Base-by-base conservation (phyloP, 225 moss, liverwort and hornwort species). In the Bryum argenteum region DNA sequence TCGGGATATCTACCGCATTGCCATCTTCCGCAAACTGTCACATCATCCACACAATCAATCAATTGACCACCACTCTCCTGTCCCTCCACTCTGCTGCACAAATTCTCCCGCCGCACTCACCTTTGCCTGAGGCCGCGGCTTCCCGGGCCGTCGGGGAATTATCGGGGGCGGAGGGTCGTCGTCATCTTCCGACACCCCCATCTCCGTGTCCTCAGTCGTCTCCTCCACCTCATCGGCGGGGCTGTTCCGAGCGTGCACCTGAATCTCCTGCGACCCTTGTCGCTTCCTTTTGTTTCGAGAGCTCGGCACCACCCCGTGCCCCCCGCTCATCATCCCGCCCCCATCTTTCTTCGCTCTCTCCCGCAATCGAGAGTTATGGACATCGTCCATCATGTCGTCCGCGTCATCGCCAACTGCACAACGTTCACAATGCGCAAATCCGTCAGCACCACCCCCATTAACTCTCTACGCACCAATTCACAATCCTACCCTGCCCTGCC, bases 111-210 rank as follows among this genome's bases (percentile, higher is more conserved):
- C 16, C 48, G 4, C 48, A 24, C 92, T 87, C 47, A 97, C 94
- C 94, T 97, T 97, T 8, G 87, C 81, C 69, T 78, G 88, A 57
- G 87, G 96, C 73, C 90, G 83, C 18, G 80, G 28, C 74, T 97
- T 97, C 5, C 77, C 90, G 11, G 71, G 78, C 23, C 97, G 90
- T 6, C 94, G 90, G 10, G 87, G 80, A 51, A 97, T 88, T n/a
- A 90, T 89, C 33, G 93, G 90, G 38, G 97, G 97, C 11, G 93
- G 96, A 26, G 80, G 90, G 72, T 95, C 92, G 69, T 95, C 92
- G 66, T 92, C 95, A 41, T 96, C 95, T 52, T 96, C 93, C 38
- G 95, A 96, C 11, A 42, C 86, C 14, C 84, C 92, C 82, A 93
- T 83, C 71, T 93, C 93, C 54, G 83, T 90, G 45, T 93, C 97